Base-by-base conservation (phyloP, 2,329 filamentous ascomycete genomes). In the Nigrospora sphaerica region DNA sequence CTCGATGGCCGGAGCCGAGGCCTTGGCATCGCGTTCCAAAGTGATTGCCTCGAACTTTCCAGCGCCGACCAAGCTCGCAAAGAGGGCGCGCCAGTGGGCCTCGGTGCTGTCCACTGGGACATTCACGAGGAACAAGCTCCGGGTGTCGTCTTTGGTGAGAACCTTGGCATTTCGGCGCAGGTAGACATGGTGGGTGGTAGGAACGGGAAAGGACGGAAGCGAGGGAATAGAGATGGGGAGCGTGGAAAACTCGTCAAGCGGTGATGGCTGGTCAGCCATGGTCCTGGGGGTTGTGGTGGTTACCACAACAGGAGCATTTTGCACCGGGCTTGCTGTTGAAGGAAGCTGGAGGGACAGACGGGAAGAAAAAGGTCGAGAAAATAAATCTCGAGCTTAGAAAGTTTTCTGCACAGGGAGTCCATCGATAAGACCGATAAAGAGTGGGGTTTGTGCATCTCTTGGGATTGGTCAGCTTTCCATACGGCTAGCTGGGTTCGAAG, bases 71-170 rank as follows among this genome's bases (percentile, higher is more conserved):
- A 95, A 78, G 1, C 77, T 72, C 1, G 80, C 70, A 55, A 97
- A 95, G 0, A 97, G 70, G 37, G 82, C 74, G 39, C 88, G 83
- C 37, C 97, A 75, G 57, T 91, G 87, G 1, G 73, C 65, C 47
- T 88, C 83, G 5, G 88, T 95, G 49, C 88, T 84, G 61, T 96
- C 91, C 52, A 85, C 74, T 7, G 93, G 93, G 1, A 95, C 70
- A 59, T 98, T 97, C 52, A 91, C 86, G n/a, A 95, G 63, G 67
- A 95, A 98, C 16, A 98, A 75, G 50, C 87, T 90, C 56, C 91
- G 83, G 14, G 80, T 71, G 56, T 92, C 86, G 64, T 86, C 78
- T 46, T 78, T 73, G 9, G 85, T 86, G 13, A 87, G 81, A 36
- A 87, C 77, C 67, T 86, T 88, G 50, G 83, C 77, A 66, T 97